Base-by-base conservation (phyloP, 257 asterid genomes). In the Thymus quinquecostatus region DNA sequence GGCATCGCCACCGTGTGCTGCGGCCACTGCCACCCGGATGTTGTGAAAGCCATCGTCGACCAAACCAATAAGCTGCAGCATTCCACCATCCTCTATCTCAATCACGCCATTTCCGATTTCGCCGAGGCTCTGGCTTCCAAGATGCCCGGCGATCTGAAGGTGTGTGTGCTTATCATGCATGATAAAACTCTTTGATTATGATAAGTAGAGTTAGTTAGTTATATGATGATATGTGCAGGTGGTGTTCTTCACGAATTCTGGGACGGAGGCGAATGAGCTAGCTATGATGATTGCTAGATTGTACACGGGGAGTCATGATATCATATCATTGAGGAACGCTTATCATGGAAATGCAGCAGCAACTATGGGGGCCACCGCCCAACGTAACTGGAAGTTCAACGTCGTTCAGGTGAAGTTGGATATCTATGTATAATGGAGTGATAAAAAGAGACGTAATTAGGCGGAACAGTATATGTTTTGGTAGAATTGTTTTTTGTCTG, bases 21-120 rank as follows among this genome's bases (percentile, higher is more conserved):
- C 80, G 96, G 96, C 13, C 96, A 90, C 63, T 90, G 96, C 68
- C 95, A 90, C 80, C 96, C 96, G 67, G 89, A 90, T 12, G 88
- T 90, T 5, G 89, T 88, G 1, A 73, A 82, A 59, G 91, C 96
- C 51, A 85, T 90, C 54, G 80, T 86, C 2, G 60, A 82, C 3
- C 95, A 90, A 76, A 86, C 85, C 12, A 74, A 83, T 10, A 70
- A 60, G 29, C 72, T 90, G 13, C 96, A 90, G 43, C 96, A 90
- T 67, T 81, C 95, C 2, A 87, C 96, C 29, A 78, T 83, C 59
- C 74, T 88, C 0, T 90, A 90, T 63, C 85, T 90, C 57, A 88
- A 88, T 74, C 92, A 86, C 51, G 81, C 88, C 6, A 83, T 90
- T 28, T 36, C 91, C 47, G 95, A 90, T 80, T 90, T 88, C 63